Conservation (phyloP, 768 basidiomycete genomes). For the Suillus plorans region DNA sequence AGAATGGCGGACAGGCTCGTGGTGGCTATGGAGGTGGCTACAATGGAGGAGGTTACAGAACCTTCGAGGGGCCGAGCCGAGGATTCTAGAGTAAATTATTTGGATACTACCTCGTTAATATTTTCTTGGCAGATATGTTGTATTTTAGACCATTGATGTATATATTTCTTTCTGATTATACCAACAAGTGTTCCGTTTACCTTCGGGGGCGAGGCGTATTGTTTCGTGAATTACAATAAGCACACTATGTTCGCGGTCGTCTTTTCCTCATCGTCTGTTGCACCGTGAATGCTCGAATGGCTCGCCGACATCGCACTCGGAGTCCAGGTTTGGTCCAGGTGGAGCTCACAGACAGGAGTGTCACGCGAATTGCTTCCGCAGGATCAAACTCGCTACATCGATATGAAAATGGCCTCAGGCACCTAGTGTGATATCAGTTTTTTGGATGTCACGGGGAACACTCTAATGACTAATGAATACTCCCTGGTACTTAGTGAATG, state of each 20-base stretch:
- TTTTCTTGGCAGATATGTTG: neutral
- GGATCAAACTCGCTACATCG: neutral
- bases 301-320: too few relatives aligned
- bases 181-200: neutral
- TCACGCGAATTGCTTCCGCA: too few relatives aligned
- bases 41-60: constrained; percentile 24
- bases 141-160: constrained; percentile 9
- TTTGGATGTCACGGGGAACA: neutral
- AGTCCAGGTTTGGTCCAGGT: too few relatives aligned
- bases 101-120: constrained; percentile 20
- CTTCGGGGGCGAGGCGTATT: too few relatives aligned
- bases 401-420: neutral
- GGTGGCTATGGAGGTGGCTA: constrained; percentile 29
- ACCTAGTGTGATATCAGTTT: neutral
- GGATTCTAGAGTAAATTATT: constrained; percentile 42
- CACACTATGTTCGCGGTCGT: too few relatives aligned
- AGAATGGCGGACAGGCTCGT: constrained; percentile 9
- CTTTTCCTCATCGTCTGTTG: too few relatives aligned
- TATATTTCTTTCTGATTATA: constrained; percentile 10
- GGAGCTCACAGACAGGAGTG: too few relatives aligned
- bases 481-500: too few relatives aligned
- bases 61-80: constrained; percentile 49
- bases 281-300: too few relatives aligned
- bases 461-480: too few relatives aligned
- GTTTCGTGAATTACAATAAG: too few relatives aligned